A percentile compares a stretch with the other conserved stretches of the same genome.
These are phyloP conservation scores for Picocystis salinarum DNA, from an alignment of 139 green algal species.

Conservation along the genomic window DNA sequence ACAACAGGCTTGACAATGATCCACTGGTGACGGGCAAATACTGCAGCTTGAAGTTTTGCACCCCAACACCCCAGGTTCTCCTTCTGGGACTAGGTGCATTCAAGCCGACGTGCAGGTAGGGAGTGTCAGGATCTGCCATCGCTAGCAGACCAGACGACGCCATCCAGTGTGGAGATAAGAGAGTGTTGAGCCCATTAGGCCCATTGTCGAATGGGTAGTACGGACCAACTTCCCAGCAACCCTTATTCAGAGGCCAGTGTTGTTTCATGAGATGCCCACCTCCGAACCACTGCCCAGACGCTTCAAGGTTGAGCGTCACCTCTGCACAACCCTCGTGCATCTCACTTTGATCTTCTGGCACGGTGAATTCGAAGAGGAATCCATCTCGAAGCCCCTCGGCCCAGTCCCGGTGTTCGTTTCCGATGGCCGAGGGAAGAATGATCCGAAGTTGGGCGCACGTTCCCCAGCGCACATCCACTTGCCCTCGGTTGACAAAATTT, in stretches of 20 bases:
- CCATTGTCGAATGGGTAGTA: slow-evolving; percentile 46
- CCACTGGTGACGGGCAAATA: slow-evolving; percentile 16
- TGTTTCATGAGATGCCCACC: slow-evolving; percentile 38
- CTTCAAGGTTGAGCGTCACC: slow-evolving; percentile 22
- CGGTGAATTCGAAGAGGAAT: too few species aligned
- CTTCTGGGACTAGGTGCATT: slow-evolving; percentile 20
- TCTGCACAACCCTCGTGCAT: too few species aligned
- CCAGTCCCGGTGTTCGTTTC: too few species aligned
- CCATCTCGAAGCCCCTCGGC: too few species aligned
- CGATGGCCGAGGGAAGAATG: too few species aligned
- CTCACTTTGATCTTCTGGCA: too few species aligned
- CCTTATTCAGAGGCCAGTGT: slow-evolving; percentile 38
- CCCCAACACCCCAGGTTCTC: slow-evolving; percentile 18
- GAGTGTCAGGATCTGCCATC: slow-evolving; percentile 29
- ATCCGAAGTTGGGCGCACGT: too few species aligned
- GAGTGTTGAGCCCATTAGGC: slow-evolving; percentile 37
- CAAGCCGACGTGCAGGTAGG: slow-evolving; percentile 41
- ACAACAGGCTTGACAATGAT: too few species aligned
- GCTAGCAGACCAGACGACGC: slow-evolving; percentile 31
- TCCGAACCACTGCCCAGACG: slow-evolving; percentile 31
- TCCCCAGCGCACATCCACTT: too few species aligned
- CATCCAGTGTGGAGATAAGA: slow-evolving; percentile 31
- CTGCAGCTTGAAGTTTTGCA: slow-evolving; percentile 31
- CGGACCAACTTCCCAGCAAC: slow-evolving; percentile 28
- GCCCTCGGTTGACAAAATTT: too few species aligned